Evolutionary conservation across 2,329 filamentous ascomycete species (phyloP).

Genomic region (Aureobasidium sp.): DNA sequence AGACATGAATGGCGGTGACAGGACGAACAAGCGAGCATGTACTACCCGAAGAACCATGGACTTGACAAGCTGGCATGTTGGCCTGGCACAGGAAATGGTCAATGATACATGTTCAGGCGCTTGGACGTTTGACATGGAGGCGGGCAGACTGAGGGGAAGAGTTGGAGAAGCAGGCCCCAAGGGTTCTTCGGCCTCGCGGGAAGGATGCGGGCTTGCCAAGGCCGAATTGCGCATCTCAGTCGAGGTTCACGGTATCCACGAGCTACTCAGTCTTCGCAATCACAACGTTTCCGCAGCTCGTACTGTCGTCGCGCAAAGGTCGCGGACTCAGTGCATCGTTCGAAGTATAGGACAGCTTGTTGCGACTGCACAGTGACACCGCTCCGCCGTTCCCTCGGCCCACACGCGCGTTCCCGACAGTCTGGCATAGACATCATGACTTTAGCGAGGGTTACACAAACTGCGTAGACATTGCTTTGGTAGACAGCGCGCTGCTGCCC

Average conservation of each 20-base stretch:
- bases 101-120: background rate
- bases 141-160: background rate
- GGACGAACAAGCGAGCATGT: slow-evolving; percentile 13
- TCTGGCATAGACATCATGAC: slow-evolving; percentile 11
- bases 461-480: slow-evolving; percentile 8
- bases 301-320: slow-evolving; percentile 6
- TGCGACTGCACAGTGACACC: background rate
- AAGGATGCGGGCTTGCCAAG: slow-evolving; percentile 6
- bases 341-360: background rate
- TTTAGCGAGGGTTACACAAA: slow-evolving; percentile 10
- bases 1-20: slow-evolving; percentile 8
- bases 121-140: background rate
- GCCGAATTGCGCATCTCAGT: background rate
- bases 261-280: background rate
- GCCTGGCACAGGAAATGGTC: background rate
- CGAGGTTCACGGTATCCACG: background rate
- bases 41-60: background rate
- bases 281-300: background rate
- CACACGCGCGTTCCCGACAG: slow-evolving; percentile 9
- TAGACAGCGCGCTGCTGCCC: background rate
- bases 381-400: background rate
- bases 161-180: background rate
- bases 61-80: background rate
- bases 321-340: background rate
- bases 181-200: background rate